phyloP scores from a whole-genome alignment of 179 eudicot genomes.

The Silene vulgaris region DNA sequence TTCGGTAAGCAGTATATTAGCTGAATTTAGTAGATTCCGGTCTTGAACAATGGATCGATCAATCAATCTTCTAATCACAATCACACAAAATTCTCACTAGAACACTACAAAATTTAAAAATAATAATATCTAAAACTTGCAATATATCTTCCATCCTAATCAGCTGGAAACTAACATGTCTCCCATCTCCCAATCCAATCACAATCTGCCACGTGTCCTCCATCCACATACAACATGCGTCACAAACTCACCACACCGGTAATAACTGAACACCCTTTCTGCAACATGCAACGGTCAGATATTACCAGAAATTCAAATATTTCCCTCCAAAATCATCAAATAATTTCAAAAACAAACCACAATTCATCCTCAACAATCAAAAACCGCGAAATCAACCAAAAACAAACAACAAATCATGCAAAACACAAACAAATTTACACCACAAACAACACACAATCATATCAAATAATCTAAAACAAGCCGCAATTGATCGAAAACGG shows the following conservation, averaged over 20 bases:
- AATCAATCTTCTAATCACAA: too few species aligned
- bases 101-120: not conserved
- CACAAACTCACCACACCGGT: not conserved
- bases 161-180: not conserved
- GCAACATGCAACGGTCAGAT: slow-evolving; percentile 19
- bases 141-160: not conserved
- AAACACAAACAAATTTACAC: not conserved
- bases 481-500: not conserved
- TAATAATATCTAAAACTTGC: not conserved
- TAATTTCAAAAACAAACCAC: not conserved
- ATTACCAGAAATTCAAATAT: slow-evolving; percentile 11
- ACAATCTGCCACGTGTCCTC: slow-evolving; percentile 17
- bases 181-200: not conserved
- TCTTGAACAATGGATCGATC: too few species aligned
- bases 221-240: not conserved
- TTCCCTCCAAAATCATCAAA: slow-evolving; percentile 15
- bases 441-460: not conserved
- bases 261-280: not conserved
- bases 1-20: too few species aligned
- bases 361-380: slow-evolving; percentile 8
- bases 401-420: not conserved
- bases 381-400: not conserved
- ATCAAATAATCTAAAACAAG: not conserved
- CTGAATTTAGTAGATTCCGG: too few species aligned
- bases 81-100: not conserved